Evolutionary conservation across 179 eudicot species (phyloP).

Genomic region (Carnegiea gigantea): DNA sequence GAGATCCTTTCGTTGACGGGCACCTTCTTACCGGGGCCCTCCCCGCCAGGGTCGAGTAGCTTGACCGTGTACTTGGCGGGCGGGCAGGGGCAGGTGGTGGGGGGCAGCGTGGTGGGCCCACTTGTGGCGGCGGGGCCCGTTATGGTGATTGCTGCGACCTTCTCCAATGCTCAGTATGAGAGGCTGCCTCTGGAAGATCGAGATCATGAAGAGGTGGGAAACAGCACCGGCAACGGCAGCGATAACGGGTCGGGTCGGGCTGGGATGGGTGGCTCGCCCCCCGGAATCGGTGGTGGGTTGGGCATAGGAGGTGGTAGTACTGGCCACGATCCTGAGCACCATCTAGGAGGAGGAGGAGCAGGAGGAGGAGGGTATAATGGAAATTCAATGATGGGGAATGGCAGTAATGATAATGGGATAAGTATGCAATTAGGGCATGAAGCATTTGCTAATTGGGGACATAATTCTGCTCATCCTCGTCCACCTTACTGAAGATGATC

Average conservation of each 20-base stretch:
- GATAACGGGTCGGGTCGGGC: constrained; percentile 22
- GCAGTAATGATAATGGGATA: constrained; percentile 3
- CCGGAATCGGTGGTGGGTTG: constrained; percentile 8
- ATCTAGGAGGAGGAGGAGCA: constrained; percentile 1
- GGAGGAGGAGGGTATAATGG: constrained; percentile 9
- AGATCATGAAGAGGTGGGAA: constrained; percentile 45
- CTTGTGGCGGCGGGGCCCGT: constrained; percentile 61
- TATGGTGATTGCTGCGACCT: constrained; percentile 62
- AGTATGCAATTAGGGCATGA: constrained; percentile 31
- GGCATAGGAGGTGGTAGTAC: not conserved
- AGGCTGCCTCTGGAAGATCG: constrained; percentile 47
- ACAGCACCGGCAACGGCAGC: constrained; percentile 13
- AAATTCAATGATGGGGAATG: constrained; percentile 16
- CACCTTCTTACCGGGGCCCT: constrained; percentile 43
- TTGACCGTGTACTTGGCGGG: constrained; percentile 70
- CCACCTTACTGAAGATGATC: constrained; percentile 12
- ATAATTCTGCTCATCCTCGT: constrained; percentile 14
- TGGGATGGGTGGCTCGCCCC: constrained; percentile 15
- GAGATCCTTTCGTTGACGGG: constrained; percentile 72
- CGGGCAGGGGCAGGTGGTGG: constrained; percentile 82
- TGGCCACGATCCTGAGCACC: not conserved
- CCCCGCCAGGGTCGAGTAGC: constrained; percentile 35
- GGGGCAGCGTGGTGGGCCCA: constrained; percentile 68
- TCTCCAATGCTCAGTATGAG: constrained; percentile 57
- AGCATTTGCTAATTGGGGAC: constrained; percentile 22